A percentile compares a stretch with the other conserved stretches of the same genome.
These are phyloP conservation scores for Smallanthus sonchifolius DNA, from an alignment of 129 eudicot species.

Conservation along the genomic window DNA sequence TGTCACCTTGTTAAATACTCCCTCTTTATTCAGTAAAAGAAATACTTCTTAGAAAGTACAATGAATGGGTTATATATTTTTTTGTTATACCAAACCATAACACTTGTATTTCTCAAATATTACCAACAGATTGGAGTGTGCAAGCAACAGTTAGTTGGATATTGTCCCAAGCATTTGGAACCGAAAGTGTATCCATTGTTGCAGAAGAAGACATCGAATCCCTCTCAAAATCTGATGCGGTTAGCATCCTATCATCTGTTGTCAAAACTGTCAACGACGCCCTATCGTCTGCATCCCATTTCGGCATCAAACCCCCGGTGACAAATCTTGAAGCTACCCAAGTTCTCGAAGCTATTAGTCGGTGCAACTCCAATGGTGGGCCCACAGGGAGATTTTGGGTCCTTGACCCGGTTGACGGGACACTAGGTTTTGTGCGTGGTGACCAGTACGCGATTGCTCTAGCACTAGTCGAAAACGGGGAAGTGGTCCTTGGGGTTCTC, in stretches of 20 bases:
- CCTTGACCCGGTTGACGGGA: slow-evolving; percentile 90
- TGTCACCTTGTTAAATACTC: neutral
- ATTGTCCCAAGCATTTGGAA: slow-evolving; percentile 68
- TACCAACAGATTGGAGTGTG: slow-evolving; percentile 88
- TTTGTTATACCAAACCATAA: neutral
- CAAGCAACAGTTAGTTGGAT: slow-evolving; percentile 87
- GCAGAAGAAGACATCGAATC: slow-evolving; percentile 82
- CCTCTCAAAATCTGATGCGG: slow-evolving; percentile 48
- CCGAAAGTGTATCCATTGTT: slow-evolving; percentile 63
- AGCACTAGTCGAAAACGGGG: slow-evolving; percentile 76
- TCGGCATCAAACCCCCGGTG: slow-evolving; percentile 54
- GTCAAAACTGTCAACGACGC: slow-evolving; percentile 59
- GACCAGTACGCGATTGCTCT: slow-evolving; percentile 87
- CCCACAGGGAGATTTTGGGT: slow-evolving; percentile 75
- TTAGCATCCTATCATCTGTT: slow-evolving; percentile 45
- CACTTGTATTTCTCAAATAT: neutral
- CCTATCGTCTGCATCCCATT: slow-evolving; percentile 51
- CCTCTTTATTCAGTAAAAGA: too few relatives aligned
- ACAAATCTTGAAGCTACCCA: slow-evolving; percentile 31
- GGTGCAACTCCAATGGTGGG: slow-evolving; percentile 74
- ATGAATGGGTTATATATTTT: too few relatives aligned
- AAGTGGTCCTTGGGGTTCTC: slow-evolving; percentile 83
- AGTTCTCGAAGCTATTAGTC: slow-evolving; percentile 69
- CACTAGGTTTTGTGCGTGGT: slow-evolving; percentile 85
- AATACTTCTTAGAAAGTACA: too few relatives aligned